Percentiles rank a stretch among this genome's conserved stretches.
These are phyloP conservation scores for Whalleya microplaca DNA, from an alignment of 2,329 filamentous ascomycete genomes.

Conservation along the genomic window DNA sequence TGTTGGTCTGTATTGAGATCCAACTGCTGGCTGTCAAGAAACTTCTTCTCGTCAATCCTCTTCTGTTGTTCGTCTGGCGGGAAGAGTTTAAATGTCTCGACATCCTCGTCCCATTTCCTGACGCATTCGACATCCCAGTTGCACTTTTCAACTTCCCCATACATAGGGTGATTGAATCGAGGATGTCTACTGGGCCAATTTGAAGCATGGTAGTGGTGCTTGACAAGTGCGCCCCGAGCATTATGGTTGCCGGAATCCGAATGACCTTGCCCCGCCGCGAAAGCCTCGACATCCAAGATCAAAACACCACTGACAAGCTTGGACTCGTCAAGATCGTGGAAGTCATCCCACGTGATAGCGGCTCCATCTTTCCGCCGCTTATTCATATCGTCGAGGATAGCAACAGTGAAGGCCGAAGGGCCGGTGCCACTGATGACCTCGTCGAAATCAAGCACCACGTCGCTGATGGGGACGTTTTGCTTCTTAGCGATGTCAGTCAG, in stretches of 20 bases:
- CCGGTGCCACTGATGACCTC: conserved; percentile 18
- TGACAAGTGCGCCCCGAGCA: conserved; percentile 67
- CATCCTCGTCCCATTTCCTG: conserved; percentile 66
- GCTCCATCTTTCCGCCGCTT: conserved; percentile 39
- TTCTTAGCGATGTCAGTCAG: conserved; percentile 60
- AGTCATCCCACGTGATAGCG: conserved; percentile 62
- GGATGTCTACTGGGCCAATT: conserved; percentile 71
- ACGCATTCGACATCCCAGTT: conserved; percentile 72
- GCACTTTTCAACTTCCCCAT: conserved; percentile 71
- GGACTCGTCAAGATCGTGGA: conserved; percentile 69
- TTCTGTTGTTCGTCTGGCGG: conserved; percentile 61
- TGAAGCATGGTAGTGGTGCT: conserved; percentile 76
- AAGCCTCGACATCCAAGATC: conserved; percentile 72
- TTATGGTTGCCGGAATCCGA: conserved; percentile 74
- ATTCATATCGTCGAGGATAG: conserved; percentile 50
- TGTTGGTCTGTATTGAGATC: conserved; percentile 3
- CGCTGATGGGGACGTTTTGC: conserved; percentile 47
- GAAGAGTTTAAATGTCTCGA: conserved; percentile 61
- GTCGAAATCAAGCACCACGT: conserved; percentile 17
- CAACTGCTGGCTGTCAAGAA: conserved; percentile 30
- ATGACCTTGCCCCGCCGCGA: conserved; percentile 68
- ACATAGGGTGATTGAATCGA: conserved; percentile 68
- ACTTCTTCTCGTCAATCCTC: conserved; percentile 45
- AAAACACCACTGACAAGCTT: conserved; percentile 67
- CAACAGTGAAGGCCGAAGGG: conserved; percentile 64